Conservation (phyloP, 192 early-diverging fungal genomes). For the Chytriomyces sp. region DNA sequence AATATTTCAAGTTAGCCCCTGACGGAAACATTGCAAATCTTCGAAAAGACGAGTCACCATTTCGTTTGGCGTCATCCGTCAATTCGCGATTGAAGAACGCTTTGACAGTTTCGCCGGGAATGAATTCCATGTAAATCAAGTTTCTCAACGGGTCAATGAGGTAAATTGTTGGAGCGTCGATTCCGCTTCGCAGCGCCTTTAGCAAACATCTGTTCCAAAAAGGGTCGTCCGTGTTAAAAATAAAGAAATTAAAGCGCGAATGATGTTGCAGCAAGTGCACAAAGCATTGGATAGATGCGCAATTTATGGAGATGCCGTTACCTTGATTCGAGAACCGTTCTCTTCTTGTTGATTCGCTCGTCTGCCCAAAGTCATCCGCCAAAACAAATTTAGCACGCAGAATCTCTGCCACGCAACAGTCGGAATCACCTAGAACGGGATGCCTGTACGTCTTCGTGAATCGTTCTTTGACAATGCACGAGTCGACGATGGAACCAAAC, state of each 20-base stretch:
- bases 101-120: slow-evolving; percentile 79
- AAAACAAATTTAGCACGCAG: slow-evolving; percentile 63
- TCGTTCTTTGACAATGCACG: slow-evolving; percentile 85
- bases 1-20: not conserved
- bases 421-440: slow-evolving; percentile 83
- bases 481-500: slow-evolving; percentile 59
- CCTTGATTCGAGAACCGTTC: slow-evolving; percentile 25
- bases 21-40: not conserved
- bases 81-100: slow-evolving; percentile 39
- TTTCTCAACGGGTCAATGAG: slow-evolving; percentile 73
- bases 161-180: slow-evolving; percentile 83
- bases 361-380: slow-evolving; percentile 10
- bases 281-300: not conserved
- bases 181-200: slow-evolving; percentile 70
- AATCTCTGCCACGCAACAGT: slow-evolving; percentile 66
- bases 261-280: not conserved
- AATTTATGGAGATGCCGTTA: not conserved
- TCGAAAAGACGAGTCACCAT: slow-evolving; percentile 7
- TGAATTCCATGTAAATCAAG: slow-evolving; percentile 90
- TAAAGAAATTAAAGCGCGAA: not conserved
- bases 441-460: slow-evolving; percentile 93
- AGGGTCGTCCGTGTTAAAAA: not conserved
- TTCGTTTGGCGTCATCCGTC: slow-evolving; percentile 10
- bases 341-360: slow-evolving; percentile 7
- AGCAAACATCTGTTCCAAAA: slow-evolving; percentile 78